Conservation (phyloP, 306 rosid genomes). For the Quercus agrifolia region DNA sequence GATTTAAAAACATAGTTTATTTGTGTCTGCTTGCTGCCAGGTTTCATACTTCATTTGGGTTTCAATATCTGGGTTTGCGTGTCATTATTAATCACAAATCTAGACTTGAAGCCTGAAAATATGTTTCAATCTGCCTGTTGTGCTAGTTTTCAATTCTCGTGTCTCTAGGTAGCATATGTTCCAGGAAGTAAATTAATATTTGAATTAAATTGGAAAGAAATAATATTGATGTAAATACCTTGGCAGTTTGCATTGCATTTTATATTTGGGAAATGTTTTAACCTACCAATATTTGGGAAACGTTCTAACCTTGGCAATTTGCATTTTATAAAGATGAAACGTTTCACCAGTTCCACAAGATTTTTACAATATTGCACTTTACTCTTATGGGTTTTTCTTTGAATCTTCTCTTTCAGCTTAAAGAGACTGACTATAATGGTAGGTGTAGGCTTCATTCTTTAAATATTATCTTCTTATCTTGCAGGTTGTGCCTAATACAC, state of each 20-base stretch:
- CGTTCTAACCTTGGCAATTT: background rate
- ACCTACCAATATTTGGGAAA: background rate
- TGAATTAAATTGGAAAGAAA: background rate
- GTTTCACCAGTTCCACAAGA: background rate
- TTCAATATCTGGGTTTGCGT: background rate
- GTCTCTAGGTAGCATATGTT: background rate
- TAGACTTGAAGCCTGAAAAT: background rate
- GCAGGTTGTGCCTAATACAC: conserved; percentile 92
- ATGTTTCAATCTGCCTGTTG: background rate
- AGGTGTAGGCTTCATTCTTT: background rate
- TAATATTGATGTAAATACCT: background rate
- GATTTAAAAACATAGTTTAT: background rate
- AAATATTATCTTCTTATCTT: conserved; percentile 12
- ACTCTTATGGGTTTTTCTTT: background rate
- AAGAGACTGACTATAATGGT: background rate
- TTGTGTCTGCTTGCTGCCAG: background rate
- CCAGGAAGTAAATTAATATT: background rate
- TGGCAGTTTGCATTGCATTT: too few species aligned
- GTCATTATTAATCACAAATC: background rate
- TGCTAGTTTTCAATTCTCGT: background rate
- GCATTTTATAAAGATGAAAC: background rate
- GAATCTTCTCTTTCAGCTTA: background rate
- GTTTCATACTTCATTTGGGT: background rate
- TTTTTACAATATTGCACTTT: background rate
- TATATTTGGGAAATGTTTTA: too few species aligned